Evolutionary conservation across 305 asterid species (phyloP), one percentile per base, ranked within the genome.

Genomic region (Plantago coronopus): DNA sequence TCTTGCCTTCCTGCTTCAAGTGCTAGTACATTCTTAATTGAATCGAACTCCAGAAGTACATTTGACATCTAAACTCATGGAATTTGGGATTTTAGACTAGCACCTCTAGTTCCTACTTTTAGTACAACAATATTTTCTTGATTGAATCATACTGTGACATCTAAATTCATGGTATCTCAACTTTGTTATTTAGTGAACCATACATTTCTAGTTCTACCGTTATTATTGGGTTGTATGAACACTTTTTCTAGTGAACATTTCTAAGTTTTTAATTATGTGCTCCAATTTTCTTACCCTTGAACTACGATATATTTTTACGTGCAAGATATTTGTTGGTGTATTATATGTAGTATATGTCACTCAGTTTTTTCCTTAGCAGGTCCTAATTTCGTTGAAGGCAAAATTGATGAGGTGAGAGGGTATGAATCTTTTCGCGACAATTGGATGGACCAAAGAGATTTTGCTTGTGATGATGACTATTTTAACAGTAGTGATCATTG

Each of bases 301-400:
- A 34, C 0, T 34, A 34, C 10, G 42, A 34, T 10, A 10, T 10
- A 34, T 34, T 8, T 10, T 34, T 34, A 34, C 12, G 13, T 34
- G 42, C 42, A 34, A 34, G 42, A 34, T 34, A 34, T 5, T 34
- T 34, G 42, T 34, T 34, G 42, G 42, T 11, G 0, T 31, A 31
- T 31, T 5, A 31, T 37, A 54, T 37, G n/a, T n/a, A n/a, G n/a
- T 43, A 48, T 60, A 59, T 34, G 44, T 57, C 57, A 25, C 54
- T 69, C 55, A 9, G 43, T 62, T 62, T 61, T 57, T 54, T 40
- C 34, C 73, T 53, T 71, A 63, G 75, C 65, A 72, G 79, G 65
- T 71, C 78, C 77, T 44, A 69, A 73, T 67, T 70, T 77, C 78
- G 72, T 68, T 59, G 73, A 71, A 48, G 76, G 58, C 42, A 63